Evolutionary conservation across 768 basidiomycete genomes (phyloP), one percentile per base, ranked within the genome.

Genomic region (Amanita polypyramis): DNA sequence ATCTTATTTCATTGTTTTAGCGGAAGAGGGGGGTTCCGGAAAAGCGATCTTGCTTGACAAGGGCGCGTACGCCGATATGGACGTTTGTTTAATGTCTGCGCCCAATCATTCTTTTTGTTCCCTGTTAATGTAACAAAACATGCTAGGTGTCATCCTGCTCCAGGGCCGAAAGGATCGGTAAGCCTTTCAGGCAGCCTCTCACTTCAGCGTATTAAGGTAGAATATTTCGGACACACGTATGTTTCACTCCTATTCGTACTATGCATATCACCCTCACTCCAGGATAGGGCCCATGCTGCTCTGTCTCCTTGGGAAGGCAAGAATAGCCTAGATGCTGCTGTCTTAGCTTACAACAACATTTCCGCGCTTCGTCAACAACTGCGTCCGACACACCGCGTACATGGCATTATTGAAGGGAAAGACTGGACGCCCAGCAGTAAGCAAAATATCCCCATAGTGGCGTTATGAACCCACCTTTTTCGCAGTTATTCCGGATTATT

Each of bases 301-400:
- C 66, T 85, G 21, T 82, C 81, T 17, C 89, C 88, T 19, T 91
- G 89, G 88, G 84, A 90, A 60, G 89, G 87, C 1, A 72, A 70
- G 51, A 91, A 92, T 52, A 82, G 89, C 1, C 63, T 91, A 10
- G 90, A 94, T 58, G 91, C 91, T 0, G 88, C 87, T n/a, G 83
- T 91, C 4, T 70, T 89, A 2, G 83, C 85, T 3, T 92, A 93
- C 58, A 83, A 75, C 42, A 85, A 80, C 45, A 79, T 93, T 21
- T 80, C 85, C 0, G 78, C 80, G 5, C 70, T 93, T 20, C 77
- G 91, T 12, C 91, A 94, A 61, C 91, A 93, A 56, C 70, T 89
- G 12, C 72, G 74, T 45, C 86, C 91, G 0, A 79, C 80, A 0
- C 77, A 83, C 53, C 80, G 89, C 33, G 76, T 89, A 2, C 89